Percentiles rank a stretch among this genome's conserved stretches.
Conservation (phyloP, 1,284 basidiomycete genomes). For the Puccinia coronata region DNA sequence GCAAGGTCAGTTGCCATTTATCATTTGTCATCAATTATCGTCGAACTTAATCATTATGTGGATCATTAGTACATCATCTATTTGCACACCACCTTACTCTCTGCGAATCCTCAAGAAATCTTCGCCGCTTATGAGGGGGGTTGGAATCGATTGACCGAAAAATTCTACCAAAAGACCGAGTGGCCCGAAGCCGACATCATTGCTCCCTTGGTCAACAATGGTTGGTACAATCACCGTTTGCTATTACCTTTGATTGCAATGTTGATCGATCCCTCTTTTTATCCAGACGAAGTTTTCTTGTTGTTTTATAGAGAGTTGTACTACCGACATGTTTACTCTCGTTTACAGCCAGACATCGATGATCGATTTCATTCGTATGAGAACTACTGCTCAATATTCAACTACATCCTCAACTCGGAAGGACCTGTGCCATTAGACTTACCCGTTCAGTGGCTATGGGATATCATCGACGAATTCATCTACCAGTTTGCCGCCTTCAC, state of each 20-base stretch:
- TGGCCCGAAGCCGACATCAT: slow-evolving; percentile 98
- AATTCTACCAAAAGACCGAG: slow-evolving; percentile 88
- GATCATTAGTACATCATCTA: slow-evolving; percentile 55
- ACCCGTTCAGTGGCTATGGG: slow-evolving; percentile 97
- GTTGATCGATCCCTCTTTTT: background rate
- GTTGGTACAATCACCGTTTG: slow-evolving; percentile 61
- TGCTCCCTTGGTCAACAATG: slow-evolving; percentile 87
- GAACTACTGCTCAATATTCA: slow-evolving; percentile 97
- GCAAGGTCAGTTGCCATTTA: slow-evolving; percentile 51
- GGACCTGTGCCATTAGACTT: slow-evolving; percentile 87
- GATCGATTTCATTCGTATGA: slow-evolving; percentile 98
- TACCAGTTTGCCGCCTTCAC: slow-evolving; percentile 98
- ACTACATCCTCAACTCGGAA: slow-evolving; percentile 90
- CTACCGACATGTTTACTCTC: slow-evolving; percentile 90
- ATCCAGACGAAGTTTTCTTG: slow-evolving; percentile 82
- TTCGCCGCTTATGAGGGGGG: slow-evolving; percentile 89
- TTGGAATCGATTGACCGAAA: slow-evolving; percentile 94
- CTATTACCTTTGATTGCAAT: background rate
- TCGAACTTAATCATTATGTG: background rate
- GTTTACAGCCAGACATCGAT: slow-evolving; percentile 89
- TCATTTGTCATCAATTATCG: background rate
- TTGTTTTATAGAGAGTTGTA: slow-evolving; percentile 79
- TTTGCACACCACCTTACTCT: slow-evolving; percentile 57
- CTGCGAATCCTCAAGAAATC: slow-evolving; percentile 66
- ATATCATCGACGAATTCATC: slow-evolving; percentile 98